Conservation (phyloP, 225 moss, liverwort and hornwort species). For the Rhytidiadelphus loreus region DNA sequence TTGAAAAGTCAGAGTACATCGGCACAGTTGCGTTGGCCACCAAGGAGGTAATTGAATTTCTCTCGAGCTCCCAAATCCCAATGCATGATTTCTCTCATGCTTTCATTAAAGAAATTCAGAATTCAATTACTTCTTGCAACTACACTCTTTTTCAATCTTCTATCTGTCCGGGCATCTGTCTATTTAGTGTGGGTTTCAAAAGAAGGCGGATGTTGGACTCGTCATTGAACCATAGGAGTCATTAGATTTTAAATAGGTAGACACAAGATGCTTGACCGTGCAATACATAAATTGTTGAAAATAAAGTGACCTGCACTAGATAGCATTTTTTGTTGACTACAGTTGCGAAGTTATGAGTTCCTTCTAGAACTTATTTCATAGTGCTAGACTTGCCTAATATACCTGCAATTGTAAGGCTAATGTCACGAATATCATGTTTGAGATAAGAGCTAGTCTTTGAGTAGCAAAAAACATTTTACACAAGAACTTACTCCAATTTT, state of each 20-base stretch:
- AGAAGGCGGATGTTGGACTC: background rate
- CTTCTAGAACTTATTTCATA: background rate
- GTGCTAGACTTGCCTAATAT: background rate
- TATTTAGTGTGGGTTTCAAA: no score
- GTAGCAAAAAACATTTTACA: background rate
- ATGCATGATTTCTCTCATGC: background rate
- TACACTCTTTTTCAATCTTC: background rate
- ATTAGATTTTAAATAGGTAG: background rate
- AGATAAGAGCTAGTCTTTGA: background rate
- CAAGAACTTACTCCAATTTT: background rate
- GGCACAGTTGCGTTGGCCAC: conserved; percentile 35
- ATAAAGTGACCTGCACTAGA: background rate
- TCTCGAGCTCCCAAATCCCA: background rate
- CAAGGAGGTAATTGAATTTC: conserved; percentile 3
- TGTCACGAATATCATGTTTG: background rate
- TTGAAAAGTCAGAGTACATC: conserved; percentile 66
- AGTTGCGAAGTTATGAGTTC: background rate
- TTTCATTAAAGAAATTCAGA: background rate
- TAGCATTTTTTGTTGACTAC: background rate
- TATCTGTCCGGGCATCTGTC: background rate
- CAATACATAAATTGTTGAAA: background rate
- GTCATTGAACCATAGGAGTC: background rate
- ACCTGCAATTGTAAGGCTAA: background rate
- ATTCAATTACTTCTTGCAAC: background rate
- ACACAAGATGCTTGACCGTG: background rate